phyloP scores from a whole-genome alignment of 1,284 basidiomycete genomes.

The Mycosarcoma maydis region DNA sequence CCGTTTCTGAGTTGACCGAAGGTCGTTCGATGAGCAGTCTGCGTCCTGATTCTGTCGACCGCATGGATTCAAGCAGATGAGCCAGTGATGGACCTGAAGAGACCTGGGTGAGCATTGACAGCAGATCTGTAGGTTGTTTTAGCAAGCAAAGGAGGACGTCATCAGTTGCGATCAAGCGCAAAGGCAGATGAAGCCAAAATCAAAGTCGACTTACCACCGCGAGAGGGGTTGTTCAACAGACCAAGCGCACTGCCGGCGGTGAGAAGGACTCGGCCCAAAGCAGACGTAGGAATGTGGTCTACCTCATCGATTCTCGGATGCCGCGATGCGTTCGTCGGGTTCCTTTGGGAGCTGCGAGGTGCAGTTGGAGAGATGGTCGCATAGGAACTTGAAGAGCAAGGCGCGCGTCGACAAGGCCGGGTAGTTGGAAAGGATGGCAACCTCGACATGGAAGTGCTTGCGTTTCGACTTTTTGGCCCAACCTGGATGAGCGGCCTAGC shows the following conservation, averaged over 20 bases:
- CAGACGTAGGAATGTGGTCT: slow-evolving; percentile 26
- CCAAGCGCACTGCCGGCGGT: slow-evolving; percentile 86
- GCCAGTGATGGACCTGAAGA: slow-evolving; percentile 74
- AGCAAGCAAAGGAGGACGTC: too few relatives aligned
- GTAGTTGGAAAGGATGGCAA: slow-evolving; percentile 2
- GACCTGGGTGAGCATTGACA: slow-evolving; percentile 56
- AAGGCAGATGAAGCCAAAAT: background rate
- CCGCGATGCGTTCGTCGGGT: background rate
- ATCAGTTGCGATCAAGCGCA: too few relatives aligned
- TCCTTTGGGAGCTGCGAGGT: slow-evolving; percentile 5
- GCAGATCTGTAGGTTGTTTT: slow-evolving; percentile 37
- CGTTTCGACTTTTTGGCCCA: slow-evolving; percentile 10
- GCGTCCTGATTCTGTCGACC: slow-evolving; percentile 72
- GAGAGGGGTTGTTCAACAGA: slow-evolving; percentile 81
- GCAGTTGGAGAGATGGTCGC: slow-evolving; percentile 5
- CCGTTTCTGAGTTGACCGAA: slow-evolving; percentile 78
- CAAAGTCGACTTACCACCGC: slow-evolving; percentile 77
- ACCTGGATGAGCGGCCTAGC: slow-evolving; percentile 10
- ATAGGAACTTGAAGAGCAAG: background rate
- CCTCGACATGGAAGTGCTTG: slow-evolving; percentile 20
- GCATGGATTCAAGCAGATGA: slow-evolving; percentile 81
- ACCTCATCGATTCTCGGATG: slow-evolving; percentile 25
- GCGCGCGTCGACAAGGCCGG: background rate
- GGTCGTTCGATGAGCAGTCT: slow-evolving; percentile 85
- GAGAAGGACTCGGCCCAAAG: slow-evolving; percentile 72